Conservation (phyloP, 2,329 filamentous ascomycete genomes). For the Chaetomiaceae sp. region DNA sequence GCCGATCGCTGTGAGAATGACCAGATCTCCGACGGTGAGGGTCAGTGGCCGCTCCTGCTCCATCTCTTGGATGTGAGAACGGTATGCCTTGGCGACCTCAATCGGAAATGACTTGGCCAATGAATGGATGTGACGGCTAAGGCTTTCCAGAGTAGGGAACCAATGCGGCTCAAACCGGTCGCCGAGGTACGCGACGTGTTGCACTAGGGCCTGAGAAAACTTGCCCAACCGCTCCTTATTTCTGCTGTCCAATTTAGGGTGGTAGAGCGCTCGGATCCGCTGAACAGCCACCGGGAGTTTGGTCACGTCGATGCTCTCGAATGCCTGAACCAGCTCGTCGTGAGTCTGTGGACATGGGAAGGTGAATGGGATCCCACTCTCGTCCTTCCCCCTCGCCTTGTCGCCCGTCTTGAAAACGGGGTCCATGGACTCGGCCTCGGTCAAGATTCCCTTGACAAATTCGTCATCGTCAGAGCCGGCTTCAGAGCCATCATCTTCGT, state of each 20-base stretch:
- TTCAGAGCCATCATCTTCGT: constrained; percentile 34
- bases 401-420: constrained; percentile 43
- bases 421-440: constrained; percentile 49
- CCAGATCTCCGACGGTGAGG: constrained; percentile 63
- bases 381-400: constrained; percentile 41
- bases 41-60: constrained; percentile 42
- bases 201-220: constrained; percentile 61
- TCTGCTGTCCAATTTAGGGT: constrained; percentile 74
- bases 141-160: constrained; percentile 59
- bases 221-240: constrained; percentile 77
- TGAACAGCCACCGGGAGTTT: constrained; percentile 76
- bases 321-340: constrained; percentile 63
- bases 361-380: constrained; percentile 66
- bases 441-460: constrained; percentile 63
- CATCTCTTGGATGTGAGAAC: constrained; percentile 61
- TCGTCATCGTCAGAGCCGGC: constrained; percentile 53
- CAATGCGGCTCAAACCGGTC: constrained; percentile 50
- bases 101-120: constrained; percentile 79
- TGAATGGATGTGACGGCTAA: constrained; percentile 88
- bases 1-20: constrained; percentile 76
- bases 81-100: constrained; percentile 71
- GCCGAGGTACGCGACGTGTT: constrained; percentile 50
- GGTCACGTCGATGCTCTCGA: constrained; percentile 53
- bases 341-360: constrained; percentile 80
- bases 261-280: constrained; percentile 84